Conservation (phyloP, 2,329 filamentous ascomycete genomes). For the Penicillium occitanis region DNA sequence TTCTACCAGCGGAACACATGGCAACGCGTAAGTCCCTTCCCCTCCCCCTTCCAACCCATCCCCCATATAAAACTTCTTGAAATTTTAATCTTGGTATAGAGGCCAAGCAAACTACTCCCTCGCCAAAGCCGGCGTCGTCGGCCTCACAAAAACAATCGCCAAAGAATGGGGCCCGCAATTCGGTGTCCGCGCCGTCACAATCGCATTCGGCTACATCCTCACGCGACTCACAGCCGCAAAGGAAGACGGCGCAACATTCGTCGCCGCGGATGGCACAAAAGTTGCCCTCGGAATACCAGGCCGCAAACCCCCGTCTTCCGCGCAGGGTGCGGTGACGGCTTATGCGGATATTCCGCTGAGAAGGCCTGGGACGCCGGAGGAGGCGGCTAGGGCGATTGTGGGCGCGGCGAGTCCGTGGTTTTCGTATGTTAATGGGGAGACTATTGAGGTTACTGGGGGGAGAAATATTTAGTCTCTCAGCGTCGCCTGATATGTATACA, state of each 20-base stretch:
- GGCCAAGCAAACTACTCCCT: constrained; percentile 88
- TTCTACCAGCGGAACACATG: constrained; percentile 76
- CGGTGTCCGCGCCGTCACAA: constrained; percentile 77
- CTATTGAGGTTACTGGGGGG: constrained; percentile 81
- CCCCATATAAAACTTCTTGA: constrained; percentile 17
- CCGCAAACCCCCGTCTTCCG: constrained; percentile 25
- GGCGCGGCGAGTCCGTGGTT: constrained; percentile 80
- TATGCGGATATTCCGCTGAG: constrained; percentile 74
- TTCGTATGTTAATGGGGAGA: constrained; percentile 82
- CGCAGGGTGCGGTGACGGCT: constrained; percentile 33
- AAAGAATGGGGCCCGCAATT: constrained; percentile 88
- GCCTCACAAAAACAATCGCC: constrained; percentile 83
- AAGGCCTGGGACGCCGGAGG: constrained; percentile 72
- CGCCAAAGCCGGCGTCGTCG: constrained; percentile 79
- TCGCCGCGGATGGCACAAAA: constrained; percentile 72
- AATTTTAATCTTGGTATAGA: constrained; percentile 23
- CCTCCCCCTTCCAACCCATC: not conserved
- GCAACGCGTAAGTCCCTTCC: constrained; percentile 61
- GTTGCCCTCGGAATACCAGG: constrained; percentile 72
- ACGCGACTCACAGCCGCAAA: constrained; percentile 81
- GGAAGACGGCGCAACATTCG: constrained; percentile 77
- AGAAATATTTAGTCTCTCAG: constrained; percentile 54
- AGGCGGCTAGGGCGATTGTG: constrained; percentile 75
- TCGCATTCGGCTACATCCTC: constrained; percentile 79
- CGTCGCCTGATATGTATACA: not conserved